Evolutionary conservation across 345 rosid species (phyloP).

Genomic region (Balakata baccata): DNA sequence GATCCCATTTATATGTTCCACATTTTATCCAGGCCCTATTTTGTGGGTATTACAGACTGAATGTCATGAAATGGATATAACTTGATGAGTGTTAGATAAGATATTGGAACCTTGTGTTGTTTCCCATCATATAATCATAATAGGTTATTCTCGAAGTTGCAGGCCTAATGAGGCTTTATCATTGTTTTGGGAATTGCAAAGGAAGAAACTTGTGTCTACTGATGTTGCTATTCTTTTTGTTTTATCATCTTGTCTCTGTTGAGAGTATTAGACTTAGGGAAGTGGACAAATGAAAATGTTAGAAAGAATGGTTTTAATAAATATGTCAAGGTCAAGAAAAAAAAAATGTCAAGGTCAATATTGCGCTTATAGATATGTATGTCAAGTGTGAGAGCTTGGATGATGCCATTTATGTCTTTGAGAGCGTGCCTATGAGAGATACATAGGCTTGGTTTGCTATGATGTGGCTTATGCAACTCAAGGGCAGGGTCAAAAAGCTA

Average conservation of each 20-base stretch:
- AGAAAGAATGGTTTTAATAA: slow-evolving; percentile 25
- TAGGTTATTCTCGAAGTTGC: slow-evolving; percentile 24
- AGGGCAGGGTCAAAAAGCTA: slow-evolving; percentile 36
- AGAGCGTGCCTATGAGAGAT: slow-evolving; percentile 35
- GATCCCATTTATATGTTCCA: no score
- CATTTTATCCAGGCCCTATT: no score
- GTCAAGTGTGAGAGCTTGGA: slow-evolving; percentile 46
- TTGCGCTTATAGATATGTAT: slow-evolving; percentile 48
- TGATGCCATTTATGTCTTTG: slow-evolving; percentile 35
- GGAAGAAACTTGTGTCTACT: slow-evolving; percentile 28
- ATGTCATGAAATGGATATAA: slow-evolving; percentile 18
- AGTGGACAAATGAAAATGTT: slow-evolving; percentile 33
- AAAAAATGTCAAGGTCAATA: slow-evolving; percentile 31
- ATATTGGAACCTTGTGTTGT: slow-evolving; percentile 30
- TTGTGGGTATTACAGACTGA: no score
- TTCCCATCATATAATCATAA: slow-evolving; percentile 41
- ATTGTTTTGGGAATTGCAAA: slow-evolving; percentile 37
- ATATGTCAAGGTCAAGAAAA: slow-evolving; percentile 31
- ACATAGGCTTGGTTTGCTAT: slow-evolving; percentile 44
- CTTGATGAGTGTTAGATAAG: slow-evolving; percentile 19
- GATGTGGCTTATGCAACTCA: slow-evolving; percentile 43
- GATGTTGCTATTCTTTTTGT: slow-evolving; percentile 39
- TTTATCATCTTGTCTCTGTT: slow-evolving; percentile 36
- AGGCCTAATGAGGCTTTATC: slow-evolving; percentile 36
- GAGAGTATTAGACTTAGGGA: slow-evolving; percentile 36